Evolutionary conservation across 139 green algal species (phyloP), one percentile per base, ranked within the genome.

Genomic region (Volvox africanus): DNA sequence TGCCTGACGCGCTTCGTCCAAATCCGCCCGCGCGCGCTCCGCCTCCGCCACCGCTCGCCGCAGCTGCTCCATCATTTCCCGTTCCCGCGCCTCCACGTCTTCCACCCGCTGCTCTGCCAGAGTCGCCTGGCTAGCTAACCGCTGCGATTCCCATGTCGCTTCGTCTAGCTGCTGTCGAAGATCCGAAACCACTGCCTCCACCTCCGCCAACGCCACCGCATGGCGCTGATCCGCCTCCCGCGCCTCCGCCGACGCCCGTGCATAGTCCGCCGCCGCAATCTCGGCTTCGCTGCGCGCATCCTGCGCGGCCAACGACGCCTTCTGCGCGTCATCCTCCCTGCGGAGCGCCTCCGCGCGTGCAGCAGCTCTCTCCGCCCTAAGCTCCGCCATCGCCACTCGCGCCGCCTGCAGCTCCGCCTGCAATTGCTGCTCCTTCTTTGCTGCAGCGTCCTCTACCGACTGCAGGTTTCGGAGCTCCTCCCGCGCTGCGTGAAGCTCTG

Each of bases 91-190:
- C 22, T 37, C 83, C 22, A 36, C 84, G 28, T 37, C 84, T 19
- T 35, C 69, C 37, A 35, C 83, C 0, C 37, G 67, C 83, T 17
- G 14, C 67, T 50, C 35, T 22, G 83, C 83, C 36, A 44, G 67
- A 1, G 67, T 35, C 24, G 28, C 36, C 14, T 68, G 35, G 16
- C 30, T 37, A 3, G 22, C 22, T 1, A 68, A 32, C 6, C 37
- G 36, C 36, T 71, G 65, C 1, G 44, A 69, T 50, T 89, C 84
- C 84, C 84, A 82, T 1, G 44, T 71, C 22, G 69, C 84, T 71
- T 67, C 69, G 35, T 89, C 69, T 36, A 89, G 28, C 84, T 89
- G 69, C 44, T 30, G 37, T 36, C 69, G 68, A 69, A 89, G 69
- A 44, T 89, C 84, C 68, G 9, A 69, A 5, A 13, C 44, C 84